Percentiles rank a stretch among this genome's conserved stretches.
phyloP scores from a whole-genome alignment of 441 rosid genomes.

The Flueggea neowawraea region DNA sequence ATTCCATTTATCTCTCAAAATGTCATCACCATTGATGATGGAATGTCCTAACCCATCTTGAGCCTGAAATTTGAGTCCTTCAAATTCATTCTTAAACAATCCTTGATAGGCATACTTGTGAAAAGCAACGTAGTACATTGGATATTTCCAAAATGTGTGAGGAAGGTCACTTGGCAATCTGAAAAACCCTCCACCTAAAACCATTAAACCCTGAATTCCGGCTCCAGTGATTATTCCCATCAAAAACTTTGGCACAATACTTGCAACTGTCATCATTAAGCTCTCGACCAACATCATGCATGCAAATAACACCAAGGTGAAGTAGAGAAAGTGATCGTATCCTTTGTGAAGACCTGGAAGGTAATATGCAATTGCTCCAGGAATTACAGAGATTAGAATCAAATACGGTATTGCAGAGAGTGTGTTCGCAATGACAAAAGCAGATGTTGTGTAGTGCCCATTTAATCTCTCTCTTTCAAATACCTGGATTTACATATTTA shows the following conservation, averaged over 20 bases:
- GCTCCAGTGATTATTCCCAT: conserved; percentile 59
- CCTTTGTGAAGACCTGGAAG: conserved; percentile 42
- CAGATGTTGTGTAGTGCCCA: conserved; percentile 43
- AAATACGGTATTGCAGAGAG: conserved; percentile 45
- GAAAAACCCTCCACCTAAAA: conserved; percentile 49
- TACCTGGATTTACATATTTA: conserved; percentile 20
- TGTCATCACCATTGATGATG: conserved; percentile 32
- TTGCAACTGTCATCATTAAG: conserved; percentile 60
- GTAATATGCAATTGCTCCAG: conserved; percentile 45
- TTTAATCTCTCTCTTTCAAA: conserved; percentile 51
- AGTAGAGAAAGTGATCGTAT: conserved; percentile 35
- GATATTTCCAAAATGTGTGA: conserved; percentile 43
- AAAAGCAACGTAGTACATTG: conserved; percentile 46
- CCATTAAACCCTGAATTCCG: conserved; percentile 49
- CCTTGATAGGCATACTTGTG: conserved; percentile 58
- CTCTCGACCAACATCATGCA: conserved; percentile 55
- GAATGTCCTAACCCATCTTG: conserved; percentile 2
- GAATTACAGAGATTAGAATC: conserved; percentile 37
- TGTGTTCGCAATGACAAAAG: conserved; percentile 45
- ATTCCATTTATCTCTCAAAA: conserved; percentile 35
- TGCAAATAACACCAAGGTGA: conserved; percentile 24
- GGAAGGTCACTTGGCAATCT: conserved; percentile 53
- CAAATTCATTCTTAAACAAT: conserved; percentile 51
- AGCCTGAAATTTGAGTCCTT: conserved; percentile 34
- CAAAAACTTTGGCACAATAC: conserved; percentile 46